These are phyloP conservation scores for Neopestalotiopsis rosae DNA, from an alignment of 2,329 filamentous ascomycete species.

Conservation along the genomic window DNA sequence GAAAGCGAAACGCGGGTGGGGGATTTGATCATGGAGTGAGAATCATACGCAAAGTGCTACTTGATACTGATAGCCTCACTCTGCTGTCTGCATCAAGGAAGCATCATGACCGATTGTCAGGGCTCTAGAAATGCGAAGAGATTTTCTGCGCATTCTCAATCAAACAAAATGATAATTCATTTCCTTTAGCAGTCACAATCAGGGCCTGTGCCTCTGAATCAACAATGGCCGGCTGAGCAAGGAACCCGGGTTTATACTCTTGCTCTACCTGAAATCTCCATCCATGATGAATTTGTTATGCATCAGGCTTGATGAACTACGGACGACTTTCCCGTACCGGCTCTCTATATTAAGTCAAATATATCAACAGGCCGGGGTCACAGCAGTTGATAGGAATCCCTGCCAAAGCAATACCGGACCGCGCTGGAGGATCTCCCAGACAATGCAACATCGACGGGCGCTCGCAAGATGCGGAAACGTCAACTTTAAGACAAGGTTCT, in stretches of 20 bases:
- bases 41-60: neutral
- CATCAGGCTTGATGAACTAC: constrained; percentile 9
- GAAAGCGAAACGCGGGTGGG: neutral
- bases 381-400: neutral
- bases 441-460: constrained; percentile 15
- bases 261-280: constrained; percentile 15
- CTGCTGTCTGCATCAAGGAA: neutral
- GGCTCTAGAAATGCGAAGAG: neutral
- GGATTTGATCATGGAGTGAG: neutral
- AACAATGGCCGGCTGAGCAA: neutral
- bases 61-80: constrained; percentile 7
- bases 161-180: neutral
- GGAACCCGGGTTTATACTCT: constrained; percentile 9
- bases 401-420: constrained; percentile 5
- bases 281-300: constrained; percentile 13
- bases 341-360: constrained; percentile 8
- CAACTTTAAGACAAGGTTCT: constrained; percentile 15
- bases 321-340: constrained; percentile 14
- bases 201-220: neutral
- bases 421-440: constrained; percentile 10
- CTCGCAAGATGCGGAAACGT: constrained; percentile 12
- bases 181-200: neutral
- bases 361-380: constrained; percentile 6
- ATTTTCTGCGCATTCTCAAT: neutral
- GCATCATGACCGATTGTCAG: neutral